Base-by-base conservation (phyloP, 768 basidiomycete species). In the Termitomyces sp. region DNA sequence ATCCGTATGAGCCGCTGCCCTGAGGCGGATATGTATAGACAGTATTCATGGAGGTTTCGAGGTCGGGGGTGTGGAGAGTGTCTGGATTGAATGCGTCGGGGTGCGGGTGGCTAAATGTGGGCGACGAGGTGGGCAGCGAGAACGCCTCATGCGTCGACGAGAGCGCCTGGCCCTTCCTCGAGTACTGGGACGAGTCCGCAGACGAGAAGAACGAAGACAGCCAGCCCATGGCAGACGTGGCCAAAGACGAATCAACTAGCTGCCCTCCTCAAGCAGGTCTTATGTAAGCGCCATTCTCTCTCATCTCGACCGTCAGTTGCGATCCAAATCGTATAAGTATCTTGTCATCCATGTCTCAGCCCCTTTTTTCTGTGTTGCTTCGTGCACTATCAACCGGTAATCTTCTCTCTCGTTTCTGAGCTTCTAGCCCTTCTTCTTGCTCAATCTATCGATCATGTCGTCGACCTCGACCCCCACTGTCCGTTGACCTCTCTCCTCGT, bases 91-190 rank as follows among this genome's bases (percentile, higher is more conserved):
- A 86, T 15, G 81, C 75, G 64, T 85, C 85, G 23, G 80, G 80
- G 64, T 82, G 83, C 9, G 45, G 45, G 33, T 78, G 56, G 48
- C 72, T 61, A 58, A 77, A 73, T 54, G 73, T 73, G 15, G 88
- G 88, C 26, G 89, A 88, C 26, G 85, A 82, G 3, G 84, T 84
- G 45, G 91, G 89, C 35, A 96, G 77, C 49, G 89, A 88, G 72
- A 95, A 95, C 60, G 94, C 92, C 68, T 94, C 92, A 66, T 88
- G 83, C 6, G 93, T 94, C 15, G 83, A 84, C 33, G 82, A 83
- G 62, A 94, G 81, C 30, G 88, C 83, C 69, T 86, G 85, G 54
- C 81, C 79, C 67, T 78, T 79, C 56, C 83, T 73, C 35, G 76
- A 65, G 59, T 75, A 78, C 65, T 80, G 77, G 26, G 75, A 67